Percentiles rank a stretch among this genome's conserved stretches.
phyloP scores from a whole-genome alignment of 257 asterid genomes.

The Solanum arcanum region DNA sequence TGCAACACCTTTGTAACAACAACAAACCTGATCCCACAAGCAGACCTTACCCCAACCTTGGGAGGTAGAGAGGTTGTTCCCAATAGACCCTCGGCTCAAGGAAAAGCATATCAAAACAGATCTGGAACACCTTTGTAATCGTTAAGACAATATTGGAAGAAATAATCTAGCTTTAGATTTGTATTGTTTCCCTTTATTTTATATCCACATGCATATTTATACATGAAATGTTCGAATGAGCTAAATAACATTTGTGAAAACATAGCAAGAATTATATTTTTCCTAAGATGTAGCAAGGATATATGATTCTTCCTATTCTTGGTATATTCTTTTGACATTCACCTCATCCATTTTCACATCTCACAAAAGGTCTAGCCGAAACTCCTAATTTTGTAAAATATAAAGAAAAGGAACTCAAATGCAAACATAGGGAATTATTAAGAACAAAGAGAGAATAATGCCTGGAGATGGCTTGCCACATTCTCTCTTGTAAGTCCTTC shows the following conservation, averaged over 20 bases:
- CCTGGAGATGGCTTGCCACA: slow-evolving; percentile 98
- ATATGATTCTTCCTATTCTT: neutral
- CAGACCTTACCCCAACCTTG: neutral
- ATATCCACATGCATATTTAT: neutral
- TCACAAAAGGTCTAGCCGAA: neutral
- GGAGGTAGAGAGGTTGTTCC: neutral
- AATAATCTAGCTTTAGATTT: neutral
- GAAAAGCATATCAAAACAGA: neutral
- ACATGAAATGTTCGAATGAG: neutral
- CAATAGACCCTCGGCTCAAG: neutral
- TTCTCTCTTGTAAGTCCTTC: slow-evolving; percentile 84
- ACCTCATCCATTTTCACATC: neutral
- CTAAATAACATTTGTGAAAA: neutral
- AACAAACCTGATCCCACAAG: neutral
- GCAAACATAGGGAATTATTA: neutral
- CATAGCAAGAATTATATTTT: neutral
- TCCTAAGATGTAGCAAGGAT: neutral
- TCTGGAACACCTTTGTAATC: neutral
- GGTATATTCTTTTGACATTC: neutral
- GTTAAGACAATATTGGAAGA: neutral
- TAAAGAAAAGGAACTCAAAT: neutral
- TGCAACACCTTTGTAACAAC: neutral
- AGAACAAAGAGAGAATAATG: slow-evolving; percentile 8
- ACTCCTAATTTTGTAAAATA: neutral
- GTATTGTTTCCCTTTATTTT: neutral